phyloP scores from a whole-genome alignment of 371 early-diverging fungal genomes.

The Mortierella polycephala region DNA sequence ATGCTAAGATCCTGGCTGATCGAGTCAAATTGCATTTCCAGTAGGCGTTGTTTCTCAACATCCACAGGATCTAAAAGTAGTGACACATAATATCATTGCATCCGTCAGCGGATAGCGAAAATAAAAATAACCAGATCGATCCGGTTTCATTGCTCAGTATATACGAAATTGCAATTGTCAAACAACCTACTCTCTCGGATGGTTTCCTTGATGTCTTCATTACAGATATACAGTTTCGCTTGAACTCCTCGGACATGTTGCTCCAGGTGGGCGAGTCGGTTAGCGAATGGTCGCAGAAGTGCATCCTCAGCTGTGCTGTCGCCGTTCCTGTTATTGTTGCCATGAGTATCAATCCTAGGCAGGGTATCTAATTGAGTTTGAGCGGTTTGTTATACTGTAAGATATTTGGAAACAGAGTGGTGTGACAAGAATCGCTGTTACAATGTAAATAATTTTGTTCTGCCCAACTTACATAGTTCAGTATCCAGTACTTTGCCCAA shows the following conservation, averaged over 20 bases:
- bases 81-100: neutral
- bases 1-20: conserved; percentile 55
- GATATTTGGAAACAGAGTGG: neutral
- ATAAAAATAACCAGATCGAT: neutral
- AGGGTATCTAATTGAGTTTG: conserved; percentile 31
- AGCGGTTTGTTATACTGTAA: too few species aligned
- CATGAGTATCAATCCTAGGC: conserved; percentile 50
- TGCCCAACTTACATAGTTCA: conserved; percentile 48
- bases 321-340: conserved; percentile 3
- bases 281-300: conserved; percentile 51
- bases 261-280: conserved; percentile 53
- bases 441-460: neutral
- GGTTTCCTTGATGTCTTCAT: conserved; percentile 54
- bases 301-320: conserved; percentile 36
- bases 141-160: neutral
- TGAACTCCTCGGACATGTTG: conserved; percentile 58
- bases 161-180: neutral
- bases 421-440: neutral
- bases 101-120: neutral
- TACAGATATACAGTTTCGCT: conserved; percentile 58
- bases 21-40: conserved; percentile 55
- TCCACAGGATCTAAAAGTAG: conserved; percentile 17
- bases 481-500: conserved; percentile 53
- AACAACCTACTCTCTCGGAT: conserved; percentile 32
- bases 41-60: conserved; percentile 37